Evolutionary conservation across 164 flowering plant genomes (phyloP), one percentile per base, ranked within the genome.

Genomic region (Tinospora cordifolia): DNA sequence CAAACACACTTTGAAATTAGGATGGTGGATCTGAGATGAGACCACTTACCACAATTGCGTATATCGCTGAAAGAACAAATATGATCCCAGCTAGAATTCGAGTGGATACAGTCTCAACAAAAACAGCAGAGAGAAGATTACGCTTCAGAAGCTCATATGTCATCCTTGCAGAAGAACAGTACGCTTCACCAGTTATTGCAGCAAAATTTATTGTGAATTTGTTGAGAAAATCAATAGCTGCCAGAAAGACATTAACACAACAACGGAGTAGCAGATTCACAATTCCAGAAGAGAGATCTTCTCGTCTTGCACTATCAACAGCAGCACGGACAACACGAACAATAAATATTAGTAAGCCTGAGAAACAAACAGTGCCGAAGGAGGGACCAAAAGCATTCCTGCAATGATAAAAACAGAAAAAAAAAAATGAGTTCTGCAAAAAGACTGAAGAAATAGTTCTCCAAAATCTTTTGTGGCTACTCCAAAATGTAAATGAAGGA

Each of bases 381-480:
- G 93, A 91, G 39, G 92, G 88, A 22, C 97, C 93, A 77, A 87
- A 89, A 9, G 92, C 92, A 74, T 89, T 84, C 72, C 96, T 90
- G 89, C 75, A 77, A 68, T 38, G 34, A 54, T 41, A 5, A 72
- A 65, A 17, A 30, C 7, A 72, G 27, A 30, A 58, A 30, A 24
- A 19, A 30, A 58, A 30, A 24, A 19, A 15, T 67, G 71, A 74
- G 68, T 13, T 57, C 27, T 11, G 15, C 49, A 8, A 68, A 44
- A 46, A 47, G 46, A 65, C 25, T 54, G n/a, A 54, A n/a, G n/a
- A 54, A 30, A 30, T 30, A 30, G 4, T 30, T 30, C 4, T 30
- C 36, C 36, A 30, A 2, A 30, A 30, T 4, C 36, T 30, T 30
- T 30, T 30, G 36, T 30, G 36, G 36, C 4, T 2, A 30, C 36